These are phyloP conservation scores for Umbilicus rupestris DNA, from an alignment of 164 flowering plant species.

Conservation along the genomic window DNA sequence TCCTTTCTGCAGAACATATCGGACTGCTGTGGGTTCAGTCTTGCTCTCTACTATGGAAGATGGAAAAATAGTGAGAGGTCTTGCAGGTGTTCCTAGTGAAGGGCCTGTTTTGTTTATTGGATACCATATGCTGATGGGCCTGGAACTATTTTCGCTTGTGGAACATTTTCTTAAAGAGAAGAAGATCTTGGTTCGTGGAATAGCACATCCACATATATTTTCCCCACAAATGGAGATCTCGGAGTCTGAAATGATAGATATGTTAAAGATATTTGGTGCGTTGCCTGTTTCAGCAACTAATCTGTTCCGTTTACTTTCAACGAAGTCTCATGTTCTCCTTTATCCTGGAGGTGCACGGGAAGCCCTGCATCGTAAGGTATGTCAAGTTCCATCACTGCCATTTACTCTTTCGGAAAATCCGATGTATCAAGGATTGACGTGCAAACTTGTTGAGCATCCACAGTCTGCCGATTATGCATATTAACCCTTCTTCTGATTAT, in stretches of 20 bases:
- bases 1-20: slow-evolving; percentile 33
- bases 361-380: slow-evolving; percentile 85
- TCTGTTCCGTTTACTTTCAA: slow-evolving; percentile 51
- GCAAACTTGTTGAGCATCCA: background rate
- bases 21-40: slow-evolving; percentile 38
- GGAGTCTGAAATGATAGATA: slow-evolving; percentile 37
- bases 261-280: slow-evolving; percentile 60
- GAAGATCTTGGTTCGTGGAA: slow-evolving; percentile 60
- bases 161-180: slow-evolving; percentile 61
- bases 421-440: no score
- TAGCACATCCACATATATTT: slow-evolving; percentile 66
- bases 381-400: slow-evolving; percentile 7
- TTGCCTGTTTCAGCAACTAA: slow-evolving; percentile 62
- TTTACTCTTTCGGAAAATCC: background rate
- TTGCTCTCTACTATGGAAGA: slow-evolving; percentile 74
- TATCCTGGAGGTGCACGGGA: slow-evolving; percentile 98
- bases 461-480: background rate
- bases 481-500: background rate
- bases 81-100: slow-evolving; percentile 71
- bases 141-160: slow-evolving; percentile 51
- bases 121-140: slow-evolving; percentile 82
- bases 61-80: slow-evolving; percentile 78
- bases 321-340: slow-evolving; percentile 71
- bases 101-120: slow-evolving; percentile 90
- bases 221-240: slow-evolving; percentile 13